Conservation (phyloP, 306 rosid species). For the Trichosanthes cucumerina region DNA sequence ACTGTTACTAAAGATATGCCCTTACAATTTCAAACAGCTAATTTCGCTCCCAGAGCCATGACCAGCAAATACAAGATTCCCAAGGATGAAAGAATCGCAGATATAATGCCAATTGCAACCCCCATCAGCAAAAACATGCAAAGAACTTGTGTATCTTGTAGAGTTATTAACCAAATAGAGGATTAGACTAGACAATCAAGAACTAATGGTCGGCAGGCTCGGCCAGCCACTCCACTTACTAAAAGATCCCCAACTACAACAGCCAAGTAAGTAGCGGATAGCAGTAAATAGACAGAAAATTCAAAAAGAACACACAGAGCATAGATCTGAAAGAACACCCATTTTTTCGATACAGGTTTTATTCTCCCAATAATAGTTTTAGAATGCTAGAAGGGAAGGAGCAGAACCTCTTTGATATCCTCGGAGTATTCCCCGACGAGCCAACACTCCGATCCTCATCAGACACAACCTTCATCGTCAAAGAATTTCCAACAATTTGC, state of each 20-base stretch:
- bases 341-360: background rate
- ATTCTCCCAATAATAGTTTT: background rate
- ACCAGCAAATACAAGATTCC: background rate
- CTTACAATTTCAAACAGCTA: background rate
- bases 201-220: background rate
- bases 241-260: background rate
- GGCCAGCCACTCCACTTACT: background rate
- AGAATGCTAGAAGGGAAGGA: background rate
- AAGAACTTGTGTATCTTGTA: background rate
- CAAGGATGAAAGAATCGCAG: background rate
- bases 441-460: constrained; percentile 62
- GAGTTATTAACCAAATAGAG: background rate
- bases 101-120: background rate
- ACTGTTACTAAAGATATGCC: background rate
- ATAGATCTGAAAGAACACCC: background rate
- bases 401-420: constrained; percentile 63
- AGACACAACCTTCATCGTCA: constrained; percentile 40
- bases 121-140: background rate
- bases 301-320: background rate
- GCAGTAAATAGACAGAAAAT: background rate
- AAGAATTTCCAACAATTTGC: constrained; percentile 73
- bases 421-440: constrained; percentile 46
- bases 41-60: background rate
- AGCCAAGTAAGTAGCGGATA: background rate
- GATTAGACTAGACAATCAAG: background rate